Evolutionary conservation across 768 basidiomycete species (phyloP).

Genomic region (Serendipita sp.): DNA sequence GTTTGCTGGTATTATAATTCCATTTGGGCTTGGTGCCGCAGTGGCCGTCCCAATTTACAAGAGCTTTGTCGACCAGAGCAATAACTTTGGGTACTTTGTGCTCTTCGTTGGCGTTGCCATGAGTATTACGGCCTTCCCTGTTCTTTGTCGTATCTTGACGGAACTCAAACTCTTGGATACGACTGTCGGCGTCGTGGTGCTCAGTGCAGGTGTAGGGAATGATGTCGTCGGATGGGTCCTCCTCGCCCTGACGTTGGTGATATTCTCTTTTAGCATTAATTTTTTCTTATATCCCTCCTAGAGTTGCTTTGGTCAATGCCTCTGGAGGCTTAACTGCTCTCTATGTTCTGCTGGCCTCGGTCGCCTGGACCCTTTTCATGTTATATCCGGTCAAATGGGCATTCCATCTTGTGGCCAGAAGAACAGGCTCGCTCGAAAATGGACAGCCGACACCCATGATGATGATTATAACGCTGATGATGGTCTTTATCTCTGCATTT

Average conservation of each 20-base stretch:
- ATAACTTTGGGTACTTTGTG: slow-evolving; percentile 79
- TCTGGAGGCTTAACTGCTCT: slow-evolving; percentile 68
- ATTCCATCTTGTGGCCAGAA: slow-evolving; percentile 55
- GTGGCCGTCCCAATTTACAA: slow-evolving; percentile 53
- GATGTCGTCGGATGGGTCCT: slow-evolving; percentile 41
- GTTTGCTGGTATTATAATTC: slow-evolving; percentile 68
- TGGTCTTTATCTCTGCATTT: slow-evolving; percentile 76
- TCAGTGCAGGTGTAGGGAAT: slow-evolving; percentile 75
- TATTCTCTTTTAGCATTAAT: background rate
- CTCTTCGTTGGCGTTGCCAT: slow-evolving; percentile 87
- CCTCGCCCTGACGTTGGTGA: slow-evolving; percentile 17
- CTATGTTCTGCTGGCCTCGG: slow-evolving; percentile 63
- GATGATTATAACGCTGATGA: slow-evolving; percentile 55
- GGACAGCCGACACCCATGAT: slow-evolving; percentile 68
- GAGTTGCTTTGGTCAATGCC: slow-evolving; percentile 83
- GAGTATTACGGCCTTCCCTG: slow-evolving; percentile 76
- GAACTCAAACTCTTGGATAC: slow-evolving; percentile 87
- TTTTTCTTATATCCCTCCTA: slow-evolving; percentile 15
- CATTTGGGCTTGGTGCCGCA: slow-evolving; percentile 71
- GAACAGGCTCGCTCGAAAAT: slow-evolving; percentile 64
- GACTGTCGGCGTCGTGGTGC: slow-evolving; percentile 78
- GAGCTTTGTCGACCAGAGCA: slow-evolving; percentile 46
- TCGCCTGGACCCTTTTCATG: slow-evolving; percentile 69
- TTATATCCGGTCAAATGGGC: slow-evolving; percentile 45
- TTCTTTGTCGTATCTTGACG: slow-evolving; percentile 72